phyloP scores from a whole-genome alignment of 192 early-diverging fungal genomes.

The Entomortierella beljakovae region DNA sequence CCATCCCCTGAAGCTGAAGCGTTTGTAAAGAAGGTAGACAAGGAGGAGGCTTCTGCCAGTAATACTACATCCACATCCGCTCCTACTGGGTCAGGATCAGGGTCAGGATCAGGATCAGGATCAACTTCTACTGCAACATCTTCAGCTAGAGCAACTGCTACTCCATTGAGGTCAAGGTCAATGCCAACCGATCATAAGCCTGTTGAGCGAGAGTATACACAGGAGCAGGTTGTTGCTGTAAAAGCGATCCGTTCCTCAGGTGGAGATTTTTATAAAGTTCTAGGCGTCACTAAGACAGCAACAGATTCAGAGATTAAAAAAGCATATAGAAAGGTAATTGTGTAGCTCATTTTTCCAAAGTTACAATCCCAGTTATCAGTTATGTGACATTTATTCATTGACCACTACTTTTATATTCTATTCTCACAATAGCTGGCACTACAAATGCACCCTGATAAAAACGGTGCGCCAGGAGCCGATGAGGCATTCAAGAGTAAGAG shows the following conservation, averaged over 20 bases:
- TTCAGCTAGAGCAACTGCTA: slow-evolving; percentile 10
- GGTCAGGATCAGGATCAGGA: background rate
- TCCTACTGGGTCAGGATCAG: background rate
- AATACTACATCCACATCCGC: slow-evolving; percentile 6
- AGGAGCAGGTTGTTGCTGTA: slow-evolving; percentile 84
- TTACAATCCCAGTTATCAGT: too few species aligned
- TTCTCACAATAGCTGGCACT: slow-evolving; percentile 78
- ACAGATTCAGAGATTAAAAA: slow-evolving; percentile 90
- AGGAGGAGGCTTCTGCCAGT: slow-evolving; percentile 9
- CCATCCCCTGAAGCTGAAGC: slow-evolving; percentile 74
- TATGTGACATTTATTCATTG: background rate
- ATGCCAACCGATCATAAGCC: slow-evolving; percentile 46
- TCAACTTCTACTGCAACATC: slow-evolving; percentile 35
- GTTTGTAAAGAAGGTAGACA: slow-evolving; percentile 63
- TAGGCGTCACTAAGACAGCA: slow-evolving; percentile 81
- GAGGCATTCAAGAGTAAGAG: slow-evolving; percentile 92
- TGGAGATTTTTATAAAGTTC: slow-evolving; percentile 85
- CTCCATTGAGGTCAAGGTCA: slow-evolving; percentile 24
- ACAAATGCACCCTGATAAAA: slow-evolving; percentile 97
- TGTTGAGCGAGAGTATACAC: slow-evolving; percentile 71
- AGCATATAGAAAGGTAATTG: slow-evolving; percentile 88
- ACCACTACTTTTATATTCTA: background rate
- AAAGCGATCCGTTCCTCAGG: slow-evolving; percentile 79
- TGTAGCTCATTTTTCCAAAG: background rate
- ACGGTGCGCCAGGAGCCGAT: slow-evolving; percentile 93